Evolutionary conservation across 2,329 filamentous ascomycete genomes (phyloP).

Genomic region (Fusarium robinianum): DNA sequence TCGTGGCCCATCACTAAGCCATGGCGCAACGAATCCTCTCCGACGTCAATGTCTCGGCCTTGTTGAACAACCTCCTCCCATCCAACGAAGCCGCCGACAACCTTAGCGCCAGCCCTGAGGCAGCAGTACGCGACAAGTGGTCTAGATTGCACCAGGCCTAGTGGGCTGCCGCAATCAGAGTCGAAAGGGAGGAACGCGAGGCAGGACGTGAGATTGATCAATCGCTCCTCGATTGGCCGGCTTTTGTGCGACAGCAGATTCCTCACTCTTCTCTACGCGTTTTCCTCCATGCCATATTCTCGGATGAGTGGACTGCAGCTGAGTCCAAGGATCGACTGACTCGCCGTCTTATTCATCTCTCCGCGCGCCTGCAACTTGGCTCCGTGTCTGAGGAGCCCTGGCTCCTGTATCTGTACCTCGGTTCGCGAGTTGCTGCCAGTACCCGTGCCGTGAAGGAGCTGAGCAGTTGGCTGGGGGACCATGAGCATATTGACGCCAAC

Average conservation of each 20-base stretch:
- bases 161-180: slow-evolving; percentile 2
- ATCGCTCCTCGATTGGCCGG: slow-evolving; percentile 9
- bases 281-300: slow-evolving; percentile 9
- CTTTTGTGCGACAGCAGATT: slow-evolving; percentile 7
- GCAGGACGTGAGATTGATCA: neutral
- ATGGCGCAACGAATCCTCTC: too few species aligned
- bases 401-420: slow-evolving; percentile 11
- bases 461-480: slow-evolving; percentile 4
- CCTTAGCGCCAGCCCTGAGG: too few species aligned
- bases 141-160: too few species aligned
- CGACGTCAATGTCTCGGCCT: too few species aligned
- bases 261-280: slow-evolving; percentile 6
- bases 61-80: too few species aligned
- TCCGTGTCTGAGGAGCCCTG: slow-evolving; percentile 6
- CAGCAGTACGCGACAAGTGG: too few species aligned
- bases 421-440: neutral
- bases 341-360: slow-evolving; percentile 6
- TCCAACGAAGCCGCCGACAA: too few species aligned
- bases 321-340: slow-evolving; percentile 3
- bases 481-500: neutral
- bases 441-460: slow-evolving; percentile 5
- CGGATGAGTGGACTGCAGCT: slow-evolving; percentile 8
- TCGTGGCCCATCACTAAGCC: too few species aligned
- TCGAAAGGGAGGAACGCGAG: slow-evolving; percentile 6
- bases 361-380: slow-evolving; percentile 1